Evolutionary conservation across 371 early-diverging fungal genomes (phyloP), one percentile per base, ranked within the genome.

Genomic region (Circinella minor): DNA sequence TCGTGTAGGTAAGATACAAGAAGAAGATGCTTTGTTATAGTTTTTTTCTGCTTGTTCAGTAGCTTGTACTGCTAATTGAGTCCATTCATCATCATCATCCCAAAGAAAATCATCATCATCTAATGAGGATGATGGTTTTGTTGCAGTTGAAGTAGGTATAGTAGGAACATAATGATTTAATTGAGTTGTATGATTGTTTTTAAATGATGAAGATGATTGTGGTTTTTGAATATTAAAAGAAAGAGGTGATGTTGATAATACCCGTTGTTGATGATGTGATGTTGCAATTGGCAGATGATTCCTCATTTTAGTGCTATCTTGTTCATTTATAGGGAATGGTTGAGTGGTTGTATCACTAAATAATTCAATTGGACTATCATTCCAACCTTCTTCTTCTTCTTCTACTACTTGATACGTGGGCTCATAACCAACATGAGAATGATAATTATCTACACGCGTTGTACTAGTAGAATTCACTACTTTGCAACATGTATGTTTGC

Each of bases 401-500:
- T 14, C 14, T 5, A 4, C 47, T 47, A 11, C 47, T 15, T 0
- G 47, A 47, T 0, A 3, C 9, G 1, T 47, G 47, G 47, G 15
- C 47, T 11, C 15, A 11, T 1, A 47, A 11, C 11, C 15, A 9
- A 11, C 3, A 11, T 3, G 1, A 15, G 47, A 3, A 11, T 47
- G 47, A 47, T 47, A 1, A 15, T 47, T 15, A 47, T 47, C 47
- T 1, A 27, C 15, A 39, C 37, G 3, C 0, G 17, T 18, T 4
- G 27, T 47, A 15, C 36, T 4, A 20, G 15, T 4, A 6, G 43
- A 43, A 27, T 38, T 20, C 13, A 13, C 43, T 4, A 62, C 4
- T 36, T 70, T 70, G 65, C 70, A 70, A 34, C 70, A 70, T 9
- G 48, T 27, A 51, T 70, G 70, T 10, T 65, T 70, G 49, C 70